A percentile compares a stretch with the other conserved stretches of the same genome.
phyloP scores from a whole-genome alignment of 192 early-diverging fungal genomes.

The Entomortierella chlamydospora region DNA sequence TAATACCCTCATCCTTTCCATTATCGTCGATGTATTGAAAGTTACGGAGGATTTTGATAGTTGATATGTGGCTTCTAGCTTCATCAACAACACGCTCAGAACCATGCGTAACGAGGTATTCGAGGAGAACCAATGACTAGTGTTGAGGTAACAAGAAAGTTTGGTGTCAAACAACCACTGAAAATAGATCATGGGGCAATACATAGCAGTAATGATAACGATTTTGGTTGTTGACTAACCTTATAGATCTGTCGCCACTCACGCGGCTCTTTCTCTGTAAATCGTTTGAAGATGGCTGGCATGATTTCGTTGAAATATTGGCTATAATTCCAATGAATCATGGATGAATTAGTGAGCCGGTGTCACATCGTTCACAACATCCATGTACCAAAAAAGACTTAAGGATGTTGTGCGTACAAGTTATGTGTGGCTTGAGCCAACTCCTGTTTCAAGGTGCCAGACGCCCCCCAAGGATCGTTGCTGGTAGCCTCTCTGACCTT shows the following conservation, averaged over 20 bases:
- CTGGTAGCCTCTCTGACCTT: conserved; percentile 94
- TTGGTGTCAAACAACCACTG: not conserved
- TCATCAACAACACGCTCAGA: conserved; percentile 93
- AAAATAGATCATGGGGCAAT: not conserved
- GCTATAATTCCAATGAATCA: conserved; percentile 51
- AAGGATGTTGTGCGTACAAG: conserved; percentile 72
- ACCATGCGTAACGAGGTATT: conserved; percentile 96
- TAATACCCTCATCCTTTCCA: conserved; percentile 97
- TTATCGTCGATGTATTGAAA: conserved; percentile 94
- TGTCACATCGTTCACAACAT: no score
- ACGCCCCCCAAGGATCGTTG: conserved; percentile 96
- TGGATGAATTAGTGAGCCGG: not conserved
- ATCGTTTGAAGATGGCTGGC: conserved; percentile 89
- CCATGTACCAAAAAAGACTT: not conserved
- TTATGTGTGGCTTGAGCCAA: conserved; percentile 90
- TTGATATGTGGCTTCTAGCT: conserved; percentile 85
- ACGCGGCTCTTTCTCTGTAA: conserved; percentile 84
- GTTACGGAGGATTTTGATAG: conserved; percentile 87
- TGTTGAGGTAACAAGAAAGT: not conserved
- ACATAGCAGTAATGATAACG: no score
- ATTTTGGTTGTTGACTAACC: conserved; percentile 49
- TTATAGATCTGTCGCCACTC: conserved; percentile 99
- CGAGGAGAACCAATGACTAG: conserved; percentile 89
- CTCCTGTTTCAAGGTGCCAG: conserved; percentile 92
- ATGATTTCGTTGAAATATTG: conserved; percentile 96